Evolutionary conservation across 306 rosid species (phyloP), one percentile per base, ranked within the genome.

Genomic region (Cucurbita argyrosperma): DNA sequence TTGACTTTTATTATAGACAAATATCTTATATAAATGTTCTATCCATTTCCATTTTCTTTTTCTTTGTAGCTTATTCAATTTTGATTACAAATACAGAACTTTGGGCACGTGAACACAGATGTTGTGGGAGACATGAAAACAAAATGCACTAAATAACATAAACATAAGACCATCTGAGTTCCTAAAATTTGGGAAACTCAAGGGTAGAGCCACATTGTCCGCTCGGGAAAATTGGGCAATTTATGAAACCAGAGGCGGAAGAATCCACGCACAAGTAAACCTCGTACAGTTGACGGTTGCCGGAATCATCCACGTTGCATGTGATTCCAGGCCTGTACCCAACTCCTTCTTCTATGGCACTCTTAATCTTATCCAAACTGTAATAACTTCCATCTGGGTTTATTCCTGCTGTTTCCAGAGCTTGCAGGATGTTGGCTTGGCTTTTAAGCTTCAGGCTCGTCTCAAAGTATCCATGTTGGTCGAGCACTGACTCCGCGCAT

Each of bases 181-280:
- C 46, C 71, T 73, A 83, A 70, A 87, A 84, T 46, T 54, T 76
- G 23, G 89, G 82, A 38, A 88, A 90, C 40, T 90, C 90, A 6
- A 90, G 4, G 8, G 76, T n/a, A 7, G 82, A 71, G 66, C 47
- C 83, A 74, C 94, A 85, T 78, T 55, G 81, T 40, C 72, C 74
- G 16, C 0, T 76, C 0, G 96, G 96, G 67, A 85, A 78, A 9
- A 79, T 0, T 0, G 96, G 92, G 15, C 97, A 91, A 61, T 85
- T 78, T 14, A 89, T 89, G 73, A 91, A 10, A 12, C 76, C 65
- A 4, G 85, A 79, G 0, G 83, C 92, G 19, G 92, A 79, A 64
- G 89, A 83, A 76, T 91, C 87, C 0, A 87, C 90, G 37, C 97
- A 91, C 65, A 91, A n/a, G 70, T 81, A 83, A 66, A 91, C 73